Evolutionary conservation across 345 rosid species (phyloP).

Genomic region (Trapa incisa): DNA sequence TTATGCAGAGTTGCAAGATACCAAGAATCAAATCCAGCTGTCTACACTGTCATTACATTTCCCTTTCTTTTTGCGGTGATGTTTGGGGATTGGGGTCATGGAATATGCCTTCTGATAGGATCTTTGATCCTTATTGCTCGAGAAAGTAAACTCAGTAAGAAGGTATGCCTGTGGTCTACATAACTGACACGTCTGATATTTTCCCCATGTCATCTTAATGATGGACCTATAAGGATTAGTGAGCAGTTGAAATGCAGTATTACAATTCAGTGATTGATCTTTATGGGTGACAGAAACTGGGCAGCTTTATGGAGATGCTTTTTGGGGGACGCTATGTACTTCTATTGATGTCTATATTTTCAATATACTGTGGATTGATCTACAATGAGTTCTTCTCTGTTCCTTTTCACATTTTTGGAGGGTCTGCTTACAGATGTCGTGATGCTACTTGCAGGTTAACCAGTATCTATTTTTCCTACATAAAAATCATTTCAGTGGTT

Average conservation of each 20-base stretch:
- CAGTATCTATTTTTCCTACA: not conserved
- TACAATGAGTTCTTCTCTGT: slow-evolving; percentile 96
- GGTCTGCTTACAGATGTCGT: slow-evolving; percentile 85
- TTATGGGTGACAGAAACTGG: slow-evolving; percentile 62
- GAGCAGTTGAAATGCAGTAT: not conserved
- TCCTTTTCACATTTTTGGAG: slow-evolving; percentile 90
- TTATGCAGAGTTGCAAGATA: slow-evolving; percentile 85
- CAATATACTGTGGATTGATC: slow-evolving; percentile 91
- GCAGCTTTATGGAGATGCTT: slow-evolving; percentile 98
- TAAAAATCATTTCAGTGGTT: not conserved
- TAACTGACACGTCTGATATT: not conserved
- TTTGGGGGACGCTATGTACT: slow-evolving; percentile 93
- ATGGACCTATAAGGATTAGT: not conserved
- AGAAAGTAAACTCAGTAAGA: slow-evolving; percentile 60
- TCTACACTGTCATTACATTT: slow-evolving; percentile 72
- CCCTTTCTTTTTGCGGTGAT: slow-evolving; percentile 98
- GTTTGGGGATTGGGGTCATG: slow-evolving; percentile 99
- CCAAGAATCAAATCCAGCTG: slow-evolving; percentile 96
- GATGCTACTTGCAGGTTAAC: slow-evolving; percentile 69
- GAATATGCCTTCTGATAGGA: slow-evolving; percentile 85
- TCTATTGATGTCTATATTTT: slow-evolving; percentile 83
- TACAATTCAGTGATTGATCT: not conserved
- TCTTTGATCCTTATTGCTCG: slow-evolving; percentile 77
- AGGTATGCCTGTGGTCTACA: slow-evolving; percentile 35
- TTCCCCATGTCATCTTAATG: not conserved